These are phyloP conservation scores for Yamadazyma kitorensis DNA, from an alignment of 805 yeast genomes.

Conservation along the genomic window DNA sequence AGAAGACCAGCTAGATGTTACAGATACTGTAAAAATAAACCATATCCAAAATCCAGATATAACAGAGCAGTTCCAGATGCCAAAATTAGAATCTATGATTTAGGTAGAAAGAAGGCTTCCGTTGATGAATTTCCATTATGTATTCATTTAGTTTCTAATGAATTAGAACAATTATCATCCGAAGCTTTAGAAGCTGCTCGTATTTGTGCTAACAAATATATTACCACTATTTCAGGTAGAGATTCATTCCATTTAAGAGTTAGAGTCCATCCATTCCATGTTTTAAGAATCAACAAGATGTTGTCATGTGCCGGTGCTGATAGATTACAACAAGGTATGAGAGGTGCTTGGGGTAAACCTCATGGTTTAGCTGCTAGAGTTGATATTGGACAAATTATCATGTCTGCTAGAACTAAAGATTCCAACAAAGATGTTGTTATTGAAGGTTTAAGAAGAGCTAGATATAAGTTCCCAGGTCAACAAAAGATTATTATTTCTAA, in stretches of 20 bases:
- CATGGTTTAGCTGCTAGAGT: slow-evolving; percentile 99
- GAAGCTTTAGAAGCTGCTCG: slow-evolving; percentile 99
- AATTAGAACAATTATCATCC: slow-evolving; percentile 97
- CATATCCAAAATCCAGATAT: slow-evolving; percentile 99
- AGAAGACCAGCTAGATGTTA: slow-evolving; percentile 99
- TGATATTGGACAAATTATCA: slow-evolving; percentile 95
- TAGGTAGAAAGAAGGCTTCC: slow-evolving; percentile 99
- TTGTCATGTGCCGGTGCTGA: slow-evolving; percentile 99
- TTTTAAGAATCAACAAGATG: slow-evolving; percentile 99
- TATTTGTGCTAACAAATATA: slow-evolving; percentile 99
- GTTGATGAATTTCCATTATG: slow-evolving; percentile 99
- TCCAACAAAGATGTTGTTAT: slow-evolving; percentile 94
- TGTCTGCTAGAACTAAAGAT: slow-evolving; percentile 98
- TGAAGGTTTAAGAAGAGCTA: slow-evolving; percentile 99
- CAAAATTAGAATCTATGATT: slow-evolving; percentile 98
- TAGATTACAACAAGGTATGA: slow-evolving; percentile 99
- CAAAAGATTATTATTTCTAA: slow-evolving; percentile 98
- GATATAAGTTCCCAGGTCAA: slow-evolving; percentile 99
- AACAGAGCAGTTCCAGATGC: slow-evolving; percentile 99
- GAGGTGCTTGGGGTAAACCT: slow-evolving; percentile 99
- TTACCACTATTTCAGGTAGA: slow-evolving; percentile 97
- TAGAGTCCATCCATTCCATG: slow-evolving; percentile 99
- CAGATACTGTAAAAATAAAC: slow-evolving; percentile 99
- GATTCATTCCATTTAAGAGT: slow-evolving; percentile 99
- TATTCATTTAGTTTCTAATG: slow-evolving; percentile 99